Percentiles rank a stretch among this genome's conserved stretches.
These are phyloP conservation scores for Pythium biforme DNA, from an alignment of 352 stramenopile species.

Conservation along the genomic window DNA sequence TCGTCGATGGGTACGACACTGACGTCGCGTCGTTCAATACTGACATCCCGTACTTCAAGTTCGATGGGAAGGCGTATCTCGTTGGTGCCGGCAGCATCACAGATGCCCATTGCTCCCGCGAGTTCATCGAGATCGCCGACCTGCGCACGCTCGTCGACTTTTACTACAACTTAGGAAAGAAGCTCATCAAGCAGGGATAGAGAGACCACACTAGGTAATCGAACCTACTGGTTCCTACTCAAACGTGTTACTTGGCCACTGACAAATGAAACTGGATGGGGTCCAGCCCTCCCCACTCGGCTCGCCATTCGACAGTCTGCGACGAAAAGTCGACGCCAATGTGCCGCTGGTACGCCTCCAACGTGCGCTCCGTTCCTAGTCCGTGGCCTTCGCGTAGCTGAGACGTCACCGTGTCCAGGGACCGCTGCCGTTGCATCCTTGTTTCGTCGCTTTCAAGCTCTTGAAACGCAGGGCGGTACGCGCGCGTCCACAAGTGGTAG, in stretches of 20 bases:
- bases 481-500: constrained; percentile 92
- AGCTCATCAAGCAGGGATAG: constrained; percentile 56
- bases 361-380: constrained; percentile 35
- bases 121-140: constrained; percentile 73
- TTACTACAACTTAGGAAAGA: constrained; percentile 71
- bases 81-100: constrained; percentile 75
- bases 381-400: constrained; percentile 10
- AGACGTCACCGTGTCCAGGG: constrained; percentile 28
- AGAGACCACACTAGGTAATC: too few species aligned
- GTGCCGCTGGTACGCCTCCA: constrained; percentile 49
- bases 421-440: constrained; percentile 24
- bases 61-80: constrained; percentile 75
- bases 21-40: constrained; percentile 88
- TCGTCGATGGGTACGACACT: constrained; percentile 83
- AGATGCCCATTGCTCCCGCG: constrained; percentile 67
- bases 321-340: constrained; percentile 52
- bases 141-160: constrained; percentile 60
- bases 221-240: too few species aligned
- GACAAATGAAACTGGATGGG: constrained; percentile 64
- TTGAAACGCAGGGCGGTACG: constrained; percentile 72
- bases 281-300: constrained; percentile 56
- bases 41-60: constrained; percentile 87
- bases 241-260: constrained; percentile 7
- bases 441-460: constrained; percentile 52
- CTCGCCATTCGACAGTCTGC: constrained; percentile 45